Evolutionary conservation across 1,284 basidiomycete genomes (phyloP), one percentile per base, ranked within the genome.

Genomic region (Vanrija pseudolonga): DNA sequence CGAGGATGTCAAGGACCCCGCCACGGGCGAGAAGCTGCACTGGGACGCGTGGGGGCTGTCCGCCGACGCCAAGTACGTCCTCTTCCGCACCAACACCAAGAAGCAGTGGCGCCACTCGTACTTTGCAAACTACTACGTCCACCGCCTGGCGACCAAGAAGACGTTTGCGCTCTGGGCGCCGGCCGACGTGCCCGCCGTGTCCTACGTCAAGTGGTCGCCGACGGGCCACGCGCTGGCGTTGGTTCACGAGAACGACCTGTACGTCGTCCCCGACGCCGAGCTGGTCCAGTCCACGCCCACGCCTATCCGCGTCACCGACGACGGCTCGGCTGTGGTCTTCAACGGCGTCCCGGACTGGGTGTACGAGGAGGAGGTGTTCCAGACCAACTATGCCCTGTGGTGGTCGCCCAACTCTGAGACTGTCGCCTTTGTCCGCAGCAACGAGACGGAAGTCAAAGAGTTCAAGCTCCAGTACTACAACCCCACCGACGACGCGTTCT

Each of bases 281-380:
- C 56, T 71, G 50, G 59, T 38, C 12, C 4, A 19, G 9, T 37
- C 32, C 12, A 28, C 20, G 20, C 64, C 67, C 3, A 44, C 55
- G 22, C 45, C 66, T 1, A 85, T 94, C 45, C 85, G 87, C 15
- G 79, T 98, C 7, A 98, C 95, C 0, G 77, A 80, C 1, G 85
- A 86, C 20, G 95, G 94, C 1, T 89, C 87, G 44, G 80, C 83
- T 0, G 88, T 88, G 0, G 80, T 93, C 26, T 97, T 98, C 80
- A 87, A 98, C 67, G 95, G 93, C 6, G 87, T 97, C 0, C 90
- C 92, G 0, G 92, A 96, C 73, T 98, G 95, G 90, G 92, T 95
- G 6, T 96, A 96, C 73, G 93, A 97, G 73, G 93, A 97, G 73
- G 93, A 97, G 71, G 76, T 98, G 22, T 89, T 92, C 62, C 77